A percentile compares a stretch with the other conserved stretches of the same genome.
Conservation (phyloP, 441 rosid genomes). For the Dalechampia spathulata region DNA sequence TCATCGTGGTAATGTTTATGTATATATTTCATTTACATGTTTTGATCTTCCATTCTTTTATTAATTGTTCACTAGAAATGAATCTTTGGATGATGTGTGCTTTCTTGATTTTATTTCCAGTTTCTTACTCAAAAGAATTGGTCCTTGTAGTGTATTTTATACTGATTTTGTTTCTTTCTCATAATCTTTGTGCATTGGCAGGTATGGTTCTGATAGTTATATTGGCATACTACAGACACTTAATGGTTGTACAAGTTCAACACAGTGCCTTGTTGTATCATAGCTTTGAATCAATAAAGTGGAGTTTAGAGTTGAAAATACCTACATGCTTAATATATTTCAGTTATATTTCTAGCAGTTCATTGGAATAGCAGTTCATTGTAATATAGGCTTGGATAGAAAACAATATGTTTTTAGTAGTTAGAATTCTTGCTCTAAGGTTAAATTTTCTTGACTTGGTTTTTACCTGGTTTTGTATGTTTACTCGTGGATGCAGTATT, state of each 20-base stretch:
- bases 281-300: not conserved
- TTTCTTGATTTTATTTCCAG: not conserved
- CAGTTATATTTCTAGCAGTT: too few species aligned
- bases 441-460: not conserved
- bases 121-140: too few species aligned
- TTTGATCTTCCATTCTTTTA: not conserved
- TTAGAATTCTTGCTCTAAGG: too few species aligned
- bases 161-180: not conserved
- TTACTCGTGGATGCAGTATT: not conserved
- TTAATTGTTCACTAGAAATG: not conserved
- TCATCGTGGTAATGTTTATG: constrained; percentile 74
- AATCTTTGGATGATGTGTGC: not conserved
- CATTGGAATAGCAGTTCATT: too few species aligned
- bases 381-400: too few species aligned
- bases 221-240: too few species aligned
- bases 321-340: too few species aligned
- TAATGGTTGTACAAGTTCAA: not conserved
- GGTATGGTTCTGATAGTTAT: too few species aligned
- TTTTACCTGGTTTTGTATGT: not conserved
- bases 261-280: not conserved
- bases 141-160: not conserved
- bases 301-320: not conserved
- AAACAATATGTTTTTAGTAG: too few species aligned
- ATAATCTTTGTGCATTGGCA: not conserved
- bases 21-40: not conserved